Percentiles rank a stretch among this genome's conserved stretches.
These are phyloP conservation scores for Microdochium trichocladiopsis DNA, from an alignment of 2,329 filamentous ascomycete species.

Conservation along the genomic window DNA sequence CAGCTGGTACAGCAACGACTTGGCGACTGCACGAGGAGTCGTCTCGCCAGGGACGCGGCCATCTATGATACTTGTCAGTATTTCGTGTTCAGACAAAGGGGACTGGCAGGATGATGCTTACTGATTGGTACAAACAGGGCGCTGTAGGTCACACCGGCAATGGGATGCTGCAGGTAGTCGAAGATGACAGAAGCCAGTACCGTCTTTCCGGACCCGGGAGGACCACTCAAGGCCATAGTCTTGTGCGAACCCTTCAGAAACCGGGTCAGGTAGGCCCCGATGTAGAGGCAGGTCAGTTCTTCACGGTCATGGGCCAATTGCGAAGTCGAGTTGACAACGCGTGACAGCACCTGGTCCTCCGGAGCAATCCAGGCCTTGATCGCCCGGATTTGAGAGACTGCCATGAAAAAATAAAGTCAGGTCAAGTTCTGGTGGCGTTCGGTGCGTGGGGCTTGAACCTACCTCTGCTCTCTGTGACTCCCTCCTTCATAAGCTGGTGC, in stretches of 20 bases:
- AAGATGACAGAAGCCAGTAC: constrained; percentile 28
- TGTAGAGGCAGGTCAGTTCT: constrained; percentile 15
- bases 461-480: constrained; percentile 21
- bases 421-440: background rate
- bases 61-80: constrained; percentile 10
- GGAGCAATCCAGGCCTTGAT: constrained; percentile 22
- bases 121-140: constrained; percentile 25
- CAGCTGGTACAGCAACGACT: constrained; percentile 26
- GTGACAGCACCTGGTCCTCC: constrained; percentile 9
- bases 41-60: constrained; percentile 21
- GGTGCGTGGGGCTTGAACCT: background rate
- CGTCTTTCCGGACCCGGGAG: constrained; percentile 28
- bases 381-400: constrained; percentile 20
- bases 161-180: constrained; percentile 27
- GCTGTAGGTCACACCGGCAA: constrained; percentile 24
- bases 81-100: background rate
- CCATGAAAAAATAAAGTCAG: background rate
- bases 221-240: constrained; percentile 12
- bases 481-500: constrained; percentile 24
- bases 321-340: constrained; percentile 4
- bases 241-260: constrained; percentile 10
- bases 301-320: constrained; percentile 12
- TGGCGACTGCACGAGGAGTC: constrained; percentile 21
- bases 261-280: constrained; percentile 9
- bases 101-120: background rate